Evolutionary conservation across 1,284 basidiomycete genomes (phyloP).

Genomic region (Ceratorhiza oryzae-sativae): DNA sequence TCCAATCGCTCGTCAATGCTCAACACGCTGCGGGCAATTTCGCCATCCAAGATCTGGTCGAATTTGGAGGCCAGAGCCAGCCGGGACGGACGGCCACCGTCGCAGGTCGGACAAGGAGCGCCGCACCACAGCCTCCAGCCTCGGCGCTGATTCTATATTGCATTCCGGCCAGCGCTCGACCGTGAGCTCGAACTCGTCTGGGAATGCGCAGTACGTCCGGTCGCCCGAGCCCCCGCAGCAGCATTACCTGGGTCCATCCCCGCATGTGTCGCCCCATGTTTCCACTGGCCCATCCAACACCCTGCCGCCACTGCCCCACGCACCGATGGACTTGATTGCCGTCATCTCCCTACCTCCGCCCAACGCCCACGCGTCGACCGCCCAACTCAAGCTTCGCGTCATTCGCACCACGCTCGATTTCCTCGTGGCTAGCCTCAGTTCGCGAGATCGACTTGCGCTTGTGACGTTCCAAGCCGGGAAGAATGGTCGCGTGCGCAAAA

Average conservation of each 20-base stretch:
- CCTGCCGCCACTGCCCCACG: slow-evolving; percentile 79
- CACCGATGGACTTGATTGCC: slow-evolving; percentile 89
- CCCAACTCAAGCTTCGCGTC: slow-evolving; percentile 82
- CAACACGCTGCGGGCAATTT: slow-evolving; percentile 46
- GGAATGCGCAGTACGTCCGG: slow-evolving; percentile 50
- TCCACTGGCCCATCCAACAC: slow-evolving; percentile 79
- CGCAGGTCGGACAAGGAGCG: not conserved
- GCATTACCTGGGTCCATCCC: slow-evolving; percentile 17
- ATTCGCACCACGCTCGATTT: slow-evolving; percentile 88
- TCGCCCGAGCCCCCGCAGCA: slow-evolving; percentile 52
- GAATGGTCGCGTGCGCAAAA: slow-evolving; percentile 81
- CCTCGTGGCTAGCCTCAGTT: slow-evolving; percentile 73
- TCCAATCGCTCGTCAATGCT: slow-evolving; percentile 55
- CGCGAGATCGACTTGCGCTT: slow-evolving; percentile 80
- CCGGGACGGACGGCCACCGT: not conserved
- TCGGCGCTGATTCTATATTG: slow-evolving; percentile 62
- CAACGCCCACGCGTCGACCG: slow-evolving; percentile 64
- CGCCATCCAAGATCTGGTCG: slow-evolving; percentile 45
- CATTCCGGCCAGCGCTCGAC: slow-evolving; percentile 59
- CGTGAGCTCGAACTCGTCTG: slow-evolving; percentile 57
- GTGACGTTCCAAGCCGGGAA: slow-evolving; percentile 89
- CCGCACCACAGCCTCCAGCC: slow-evolving; percentile 41
- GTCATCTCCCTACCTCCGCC: slow-evolving; percentile 86
- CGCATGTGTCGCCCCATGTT: slow-evolving; percentile 67
- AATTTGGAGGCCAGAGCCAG: slow-evolving; percentile 37